phyloP scores from a whole-genome alignment of 345 rosid genomes.

The Populus nigra region DNA sequence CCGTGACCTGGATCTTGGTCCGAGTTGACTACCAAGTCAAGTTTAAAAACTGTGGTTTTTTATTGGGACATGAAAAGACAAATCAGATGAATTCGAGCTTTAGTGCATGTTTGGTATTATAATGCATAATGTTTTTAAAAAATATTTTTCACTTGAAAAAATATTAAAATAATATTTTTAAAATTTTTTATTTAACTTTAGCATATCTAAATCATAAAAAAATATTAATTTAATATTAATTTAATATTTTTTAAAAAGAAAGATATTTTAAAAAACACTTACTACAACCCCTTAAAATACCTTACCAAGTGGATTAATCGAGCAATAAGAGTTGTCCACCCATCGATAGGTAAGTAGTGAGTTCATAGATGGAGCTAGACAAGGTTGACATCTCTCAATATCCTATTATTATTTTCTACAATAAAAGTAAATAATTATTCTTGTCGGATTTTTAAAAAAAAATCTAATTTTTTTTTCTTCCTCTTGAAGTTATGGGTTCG shows the following conservation, averaged over 20 bases:
- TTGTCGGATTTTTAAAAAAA: neutral
- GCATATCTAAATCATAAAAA: no score
- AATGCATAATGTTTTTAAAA: fast-evolving
- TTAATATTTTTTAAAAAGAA: no score
- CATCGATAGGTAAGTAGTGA: neutral
- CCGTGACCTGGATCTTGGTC: fast-evolving
- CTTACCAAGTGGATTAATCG: neutral
- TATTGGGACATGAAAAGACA: no score
- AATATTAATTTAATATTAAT: no score
- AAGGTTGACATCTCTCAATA: neutral
- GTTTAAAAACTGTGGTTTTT: no score
- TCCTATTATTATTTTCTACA: neutral
- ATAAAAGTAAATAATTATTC: neutral
- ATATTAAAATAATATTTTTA: no score
- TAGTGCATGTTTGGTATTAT: no score
- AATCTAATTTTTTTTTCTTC: neutral
- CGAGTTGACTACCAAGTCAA: fast-evolving
- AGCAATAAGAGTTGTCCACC: neutral
- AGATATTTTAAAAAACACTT: no score
- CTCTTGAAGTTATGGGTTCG: neutral
- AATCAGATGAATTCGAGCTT: no score
- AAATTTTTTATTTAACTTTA: no score
- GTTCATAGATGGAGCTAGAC: neutral
- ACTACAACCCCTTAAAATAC: no score
- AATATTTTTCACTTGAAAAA: no score